Evolutionary conservation across 495 filamentous ascomycete species (phyloP).

Genomic region (Chlorociboria aeruginascens): DNA sequence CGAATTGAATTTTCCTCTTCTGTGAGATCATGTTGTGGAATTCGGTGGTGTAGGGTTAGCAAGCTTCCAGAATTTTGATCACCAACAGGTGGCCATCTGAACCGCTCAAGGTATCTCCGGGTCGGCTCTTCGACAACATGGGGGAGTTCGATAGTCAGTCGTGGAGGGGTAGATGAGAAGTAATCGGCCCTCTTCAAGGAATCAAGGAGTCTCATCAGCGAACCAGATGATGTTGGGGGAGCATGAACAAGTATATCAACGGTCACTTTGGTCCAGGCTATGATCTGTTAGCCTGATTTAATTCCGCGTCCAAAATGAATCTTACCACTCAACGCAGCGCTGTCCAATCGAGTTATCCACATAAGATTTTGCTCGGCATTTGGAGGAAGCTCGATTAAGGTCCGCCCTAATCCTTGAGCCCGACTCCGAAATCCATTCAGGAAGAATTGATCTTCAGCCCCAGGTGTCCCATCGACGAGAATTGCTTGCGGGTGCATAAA

Average conservation of each 20-base stretch:
- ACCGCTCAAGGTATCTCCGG: conserved; percentile 38
- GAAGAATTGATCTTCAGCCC: conserved; percentile 31
- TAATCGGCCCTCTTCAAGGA: conserved; percentile 67
- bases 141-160: conserved; percentile 72
- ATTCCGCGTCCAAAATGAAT: neutral
- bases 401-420: conserved; percentile 8
- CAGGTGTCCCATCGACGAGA: conserved; percentile 30
- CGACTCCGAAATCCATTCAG: conserved; percentile 13
- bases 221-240: conserved; percentile 52
- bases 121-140: conserved; percentile 48
- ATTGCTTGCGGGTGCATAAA: conserved; percentile 39
- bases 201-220: conserved; percentile 57
- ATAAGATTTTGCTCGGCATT: conserved; percentile 44
- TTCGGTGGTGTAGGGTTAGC: conserved; percentile 61
- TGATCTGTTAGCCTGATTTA: neutral
- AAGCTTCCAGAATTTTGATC: conserved; percentile 18
- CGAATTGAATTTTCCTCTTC: conserved; percentile 54
- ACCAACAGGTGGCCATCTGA: conserved; percentile 51
- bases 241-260: conserved; percentile 72
- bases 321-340: conserved; percentile 53
- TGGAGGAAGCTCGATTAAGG: conserved; percentile 54
- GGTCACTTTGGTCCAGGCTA: conserved; percentile 62
- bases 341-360: conserved; percentile 70
- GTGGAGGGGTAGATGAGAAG: conserved; percentile 46
- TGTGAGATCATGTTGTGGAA: conserved; percentile 39